Evolutionary conservation across 139 green algal species (phyloP).

Genomic region (Bryopsis sp.): DNA sequence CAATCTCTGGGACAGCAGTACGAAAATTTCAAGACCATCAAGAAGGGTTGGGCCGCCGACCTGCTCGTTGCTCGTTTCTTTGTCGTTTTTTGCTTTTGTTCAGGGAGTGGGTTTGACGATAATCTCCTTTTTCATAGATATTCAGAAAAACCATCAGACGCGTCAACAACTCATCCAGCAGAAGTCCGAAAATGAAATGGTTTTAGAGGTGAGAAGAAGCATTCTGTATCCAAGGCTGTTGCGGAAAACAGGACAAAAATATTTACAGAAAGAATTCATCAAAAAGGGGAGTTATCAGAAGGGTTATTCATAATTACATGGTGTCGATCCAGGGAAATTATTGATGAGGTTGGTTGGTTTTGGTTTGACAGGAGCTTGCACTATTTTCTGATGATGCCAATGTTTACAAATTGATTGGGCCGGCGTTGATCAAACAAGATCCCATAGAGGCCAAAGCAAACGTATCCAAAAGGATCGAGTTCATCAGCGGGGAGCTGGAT

Average conservation of each 20-base stretch:
- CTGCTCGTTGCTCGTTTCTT: too few species aligned
- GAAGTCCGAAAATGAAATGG: slow-evolving; percentile 61
- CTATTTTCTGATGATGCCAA: slow-evolving; percentile 60
- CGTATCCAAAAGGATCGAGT: slow-evolving; percentile 81
- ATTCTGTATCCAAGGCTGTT: too few species aligned
- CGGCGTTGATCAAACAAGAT: slow-evolving; percentile 79
- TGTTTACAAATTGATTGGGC: slow-evolving; percentile 86
- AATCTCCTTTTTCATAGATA: slow-evolving; percentile 31
- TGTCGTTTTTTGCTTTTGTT: neutral
- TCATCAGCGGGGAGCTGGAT: slow-evolving; percentile 52
- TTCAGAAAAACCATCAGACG: slow-evolving; percentile 34
- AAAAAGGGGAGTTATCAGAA: too few species aligned
- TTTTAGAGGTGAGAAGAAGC: slow-evolving; percentile 52
- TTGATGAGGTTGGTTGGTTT: neutral
- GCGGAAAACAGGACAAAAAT: too few species aligned
- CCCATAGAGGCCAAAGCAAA: slow-evolving; percentile 75
- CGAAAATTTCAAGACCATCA: neutral
- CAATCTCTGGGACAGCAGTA: neutral
- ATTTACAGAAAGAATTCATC: too few species aligned
- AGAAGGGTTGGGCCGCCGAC: too few species aligned
- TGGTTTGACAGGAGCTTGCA: slow-evolving; percentile 57
- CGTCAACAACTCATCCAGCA: slow-evolving; percentile 49
- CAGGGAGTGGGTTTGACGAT: neutral
- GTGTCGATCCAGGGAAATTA: neutral
- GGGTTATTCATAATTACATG: neutral